Base-by-base conservation (phyloP, 371 early-diverging fungal genomes). In the Dipsacomyces acuminosporus region DNA sequence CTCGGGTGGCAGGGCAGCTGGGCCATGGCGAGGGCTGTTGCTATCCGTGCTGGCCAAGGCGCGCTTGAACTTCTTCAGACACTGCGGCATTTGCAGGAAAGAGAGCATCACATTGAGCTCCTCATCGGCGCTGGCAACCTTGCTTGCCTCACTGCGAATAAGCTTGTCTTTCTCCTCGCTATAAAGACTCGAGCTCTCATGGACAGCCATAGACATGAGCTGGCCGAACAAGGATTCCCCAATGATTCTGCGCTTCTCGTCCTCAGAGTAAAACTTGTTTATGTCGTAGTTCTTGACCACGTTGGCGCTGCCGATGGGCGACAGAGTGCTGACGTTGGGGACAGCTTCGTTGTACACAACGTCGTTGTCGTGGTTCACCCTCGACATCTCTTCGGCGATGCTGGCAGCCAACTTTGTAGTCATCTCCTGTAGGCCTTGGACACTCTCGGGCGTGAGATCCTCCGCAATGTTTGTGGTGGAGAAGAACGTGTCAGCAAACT, bases 81-180 rank as follows among this genome's bases (percentile, higher is more conserved):
- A 81, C 0, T 76, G 74, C 0, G 93, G 88, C 8, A 97, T 67
- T 49, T 91, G 84, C 89, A 96, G 83, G 40, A 88, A 91, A 33
- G 86, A 83, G 13, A 97, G 62, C 3, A 90, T 80, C 11, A 88
- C 85, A 23, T 89, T 81, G 18, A 94, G 62, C 56, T 96, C 96
- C n/a, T 79, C 86, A 57, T 94, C 86, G 4, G 94, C 89, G 11
- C 83, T 59, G 45, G 89, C 88, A 23, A 85, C 87, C 55, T 81
- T 67, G 48, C 86, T 93, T 9, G 80, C 79, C 45, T 88, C 89
- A 5, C 75, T 61, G 7, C 98, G 85, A 5, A 96, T 79, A 22
- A 98, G 56, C 64, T 91, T 89, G 13, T 92, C 92, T 72, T 93
- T 93, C 62, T 96, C 94, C 62, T 95, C 97, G 17, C 93, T 93